Percentiles rank a stretch among this genome's conserved stretches.
Evolutionary conservation across 345 rosid species (phyloP).

Genomic region (Turritis glabra): DNA sequence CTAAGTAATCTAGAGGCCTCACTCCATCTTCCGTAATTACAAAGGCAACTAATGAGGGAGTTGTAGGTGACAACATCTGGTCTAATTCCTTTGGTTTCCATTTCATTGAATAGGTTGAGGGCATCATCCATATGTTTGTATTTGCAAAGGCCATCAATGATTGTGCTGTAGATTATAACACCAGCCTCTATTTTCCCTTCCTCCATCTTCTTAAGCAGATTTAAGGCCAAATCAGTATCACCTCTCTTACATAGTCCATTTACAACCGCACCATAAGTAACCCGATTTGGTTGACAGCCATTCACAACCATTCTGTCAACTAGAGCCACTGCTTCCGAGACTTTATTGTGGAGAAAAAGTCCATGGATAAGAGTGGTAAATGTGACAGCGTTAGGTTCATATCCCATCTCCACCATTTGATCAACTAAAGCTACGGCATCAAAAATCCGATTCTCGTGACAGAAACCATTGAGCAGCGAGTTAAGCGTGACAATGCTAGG

Average conservation of each 20-base stretch:
- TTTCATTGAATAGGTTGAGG: neutral
- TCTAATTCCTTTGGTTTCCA: neutral
- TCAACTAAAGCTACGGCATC: neutral
- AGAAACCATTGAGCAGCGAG: neutral
- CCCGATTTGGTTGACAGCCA: neutral
- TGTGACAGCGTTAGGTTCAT: neutral
- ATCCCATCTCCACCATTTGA: neutral
- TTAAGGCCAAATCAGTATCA: neutral
- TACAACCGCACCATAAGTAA: neutral
- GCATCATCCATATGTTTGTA: neutral
- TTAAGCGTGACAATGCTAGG: neutral
- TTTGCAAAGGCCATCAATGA: neutral
- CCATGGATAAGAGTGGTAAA: neutral
- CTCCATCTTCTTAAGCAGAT: neutral
- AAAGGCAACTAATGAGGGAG: neutral
- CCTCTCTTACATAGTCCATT: neutral
- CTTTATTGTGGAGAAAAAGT: neutral
- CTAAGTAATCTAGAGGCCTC: too few relatives aligned
- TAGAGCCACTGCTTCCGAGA: neutral
- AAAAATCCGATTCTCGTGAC: neutral
- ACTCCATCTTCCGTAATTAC: neutral
- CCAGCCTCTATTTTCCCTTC: neutral
- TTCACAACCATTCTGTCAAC: neutral
- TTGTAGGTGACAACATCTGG: neutral
- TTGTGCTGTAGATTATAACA: neutral